phyloP scores from a whole-genome alignment of 2,329 filamentous ascomycete genomes.

The Fusarium lateritium region DNA sequence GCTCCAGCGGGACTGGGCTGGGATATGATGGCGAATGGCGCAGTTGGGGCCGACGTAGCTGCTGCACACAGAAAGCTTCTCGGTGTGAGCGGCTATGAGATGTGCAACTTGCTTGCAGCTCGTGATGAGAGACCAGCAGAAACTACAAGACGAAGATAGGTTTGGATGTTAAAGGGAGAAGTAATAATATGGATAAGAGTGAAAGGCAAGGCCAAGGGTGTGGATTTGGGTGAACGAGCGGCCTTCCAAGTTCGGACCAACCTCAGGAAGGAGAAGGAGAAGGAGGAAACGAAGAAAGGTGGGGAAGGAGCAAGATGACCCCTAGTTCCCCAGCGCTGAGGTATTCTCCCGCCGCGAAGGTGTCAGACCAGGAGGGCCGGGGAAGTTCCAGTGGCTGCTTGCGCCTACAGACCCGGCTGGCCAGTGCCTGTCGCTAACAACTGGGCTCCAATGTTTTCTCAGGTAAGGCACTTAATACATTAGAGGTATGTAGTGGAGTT shows the following conservation, averaged over 20 bases:
- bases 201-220: slow-evolving; percentile 22
- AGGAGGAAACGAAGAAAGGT: slow-evolving; percentile 45
- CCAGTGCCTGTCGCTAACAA: slow-evolving; percentile 26
- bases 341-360: slow-evolving; percentile 32
- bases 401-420: slow-evolving; percentile 14
- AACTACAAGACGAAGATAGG: slow-evolving; percentile 21
- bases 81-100: slow-evolving; percentile 23
- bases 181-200: slow-evolving; percentile 40
- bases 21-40: slow-evolving; percentile 29
- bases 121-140: slow-evolving; percentile 33
- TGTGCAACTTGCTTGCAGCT: slow-evolving; percentile 22
- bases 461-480: slow-evolving; percentile 40
- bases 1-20: slow-evolving; percentile 27
- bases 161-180: slow-evolving; percentile 29
- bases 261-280: slow-evolving; percentile 40
- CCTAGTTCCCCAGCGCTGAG: slow-evolving; percentile 36
- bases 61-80: slow-evolving; percentile 36
- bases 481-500: slow-evolving; percentile 11
- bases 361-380: slow-evolving; percentile 34
- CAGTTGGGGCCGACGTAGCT: slow-evolving; percentile 14
- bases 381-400: slow-evolving; percentile 36
- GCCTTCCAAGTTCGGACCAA: slow-evolving; percentile 36
- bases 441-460: slow-evolving; percentile 35
- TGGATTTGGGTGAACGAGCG: slow-evolving; percentile 31
- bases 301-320: slow-evolving; percentile 45